Base-by-base conservation (phyloP, 768 basidiomycete genomes). In the Lactarius tabidus region DNA sequence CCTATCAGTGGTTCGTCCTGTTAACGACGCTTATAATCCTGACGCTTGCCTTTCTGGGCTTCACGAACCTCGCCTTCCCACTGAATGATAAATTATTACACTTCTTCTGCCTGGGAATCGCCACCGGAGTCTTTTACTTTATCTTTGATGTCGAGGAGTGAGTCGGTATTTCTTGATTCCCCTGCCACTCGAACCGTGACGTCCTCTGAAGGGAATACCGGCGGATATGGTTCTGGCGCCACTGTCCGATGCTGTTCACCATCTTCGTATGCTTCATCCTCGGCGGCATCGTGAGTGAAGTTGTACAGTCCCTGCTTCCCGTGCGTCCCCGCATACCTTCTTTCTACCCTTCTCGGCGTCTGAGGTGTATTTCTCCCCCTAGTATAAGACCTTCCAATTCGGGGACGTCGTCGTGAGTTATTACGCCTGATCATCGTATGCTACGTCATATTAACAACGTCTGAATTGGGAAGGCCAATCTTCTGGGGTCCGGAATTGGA, bases 81-180 rank as follows among this genome's bases (percentile, higher is more conserved):
- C 72, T 93, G 20, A 90, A 91, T 72, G 88, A 89, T 82, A 92
- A 92, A 75, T 72, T 93, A 18, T 76, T 92, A 31, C 92, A 90
- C 71, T 91, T 94, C 72, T 69, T 89, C 14, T 92, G 90, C 74
- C 88, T 94, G 64, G 79, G 79, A 60, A 67, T 90, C 29, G 90
- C 91, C 1, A 94, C 91, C 0, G 86, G 77, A 3, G 84, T 93
- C 7, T 93, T 93, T 75, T 94, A 92, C 75, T 93, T 93, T 71
- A 90, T 93, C 55, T 82, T 91, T 38, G 92, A 94, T 70, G 86
- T 92, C 10, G 92, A 94, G 65, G 92, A 94, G 91, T 94, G 70
- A 74, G 89, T 77, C 23, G 26, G 6, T 60, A 29, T 41, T 55
- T 51, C 33, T 48, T 55, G 65, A 65, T 36, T 55, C 39, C 33